These are phyloP conservation scores for Schwanniomyces polymorphus DNA, from an alignment of 805 yeast genomes.

Conservation along the genomic window DNA sequence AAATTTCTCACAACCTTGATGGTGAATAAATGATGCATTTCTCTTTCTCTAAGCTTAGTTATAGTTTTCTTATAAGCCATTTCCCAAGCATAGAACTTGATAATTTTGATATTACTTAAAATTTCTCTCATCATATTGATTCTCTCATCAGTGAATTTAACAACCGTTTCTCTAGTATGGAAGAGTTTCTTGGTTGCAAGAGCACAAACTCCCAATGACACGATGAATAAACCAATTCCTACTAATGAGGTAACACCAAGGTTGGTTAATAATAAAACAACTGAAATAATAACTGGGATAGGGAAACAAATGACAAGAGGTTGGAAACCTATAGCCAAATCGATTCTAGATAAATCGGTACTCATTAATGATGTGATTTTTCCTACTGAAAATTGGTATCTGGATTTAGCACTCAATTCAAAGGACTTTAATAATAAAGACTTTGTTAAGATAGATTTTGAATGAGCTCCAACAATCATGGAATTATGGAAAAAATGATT, in stretches of 20 bases:
- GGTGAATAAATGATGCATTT: conserved; percentile 41
- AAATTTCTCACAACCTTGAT: conserved; percentile 42
- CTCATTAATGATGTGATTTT: conserved; percentile 41
- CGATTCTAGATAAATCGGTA: conserved; percentile 45
- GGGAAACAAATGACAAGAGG: conserved; percentile 44
- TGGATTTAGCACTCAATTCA: conserved; percentile 31
- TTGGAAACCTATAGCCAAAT: conserved; percentile 44
- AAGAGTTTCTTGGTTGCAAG: conserved; percentile 34
- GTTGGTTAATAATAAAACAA: conserved; percentile 32
- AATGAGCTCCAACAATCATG: conserved; percentile 43
- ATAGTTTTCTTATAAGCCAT: conserved; percentile 37
- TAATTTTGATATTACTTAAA: conserved; percentile 39
- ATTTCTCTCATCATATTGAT: conserved; percentile 44
- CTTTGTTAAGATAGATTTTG: conserved; percentile 40
- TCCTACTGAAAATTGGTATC: conserved; percentile 36
- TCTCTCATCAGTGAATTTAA: conserved; percentile 41
- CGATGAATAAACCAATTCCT: conserved; percentile 41
- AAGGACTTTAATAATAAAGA: conserved; percentile 39
- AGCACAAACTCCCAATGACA: conserved; percentile 35
- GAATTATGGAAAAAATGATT: conserved; percentile 45
- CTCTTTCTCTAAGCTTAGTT: conserved; percentile 34
- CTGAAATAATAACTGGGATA: conserved; percentile 39
- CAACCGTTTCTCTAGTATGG: conserved; percentile 33
- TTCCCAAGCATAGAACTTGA: conserved; percentile 50
- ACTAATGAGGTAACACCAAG: conserved; percentile 41